Base-by-base conservation (phyloP, 2,329 filamentous ascomycete species). In the Byssochlamys sp. region DNA sequence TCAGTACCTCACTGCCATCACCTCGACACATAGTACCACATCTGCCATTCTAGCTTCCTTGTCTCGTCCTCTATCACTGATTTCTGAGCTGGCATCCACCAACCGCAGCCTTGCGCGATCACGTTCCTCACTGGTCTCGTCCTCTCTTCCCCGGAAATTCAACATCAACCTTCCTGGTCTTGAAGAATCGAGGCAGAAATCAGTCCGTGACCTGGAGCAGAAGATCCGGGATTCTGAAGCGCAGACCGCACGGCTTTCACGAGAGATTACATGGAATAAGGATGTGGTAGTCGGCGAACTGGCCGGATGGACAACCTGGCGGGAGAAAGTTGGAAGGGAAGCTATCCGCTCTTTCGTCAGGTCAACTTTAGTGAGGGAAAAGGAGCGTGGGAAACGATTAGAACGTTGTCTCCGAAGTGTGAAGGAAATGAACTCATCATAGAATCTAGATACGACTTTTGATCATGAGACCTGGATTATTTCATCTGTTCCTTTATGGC, bases 301-400 rank as follows among this genome's bases (percentile, higher is more conserved):
- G 57, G 94, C 94, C 0, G 91, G 89, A 14, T 99, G 94, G 90
- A 91, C 96, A 67, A 90, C 95, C 48, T 84, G 91, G 76, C 85
- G 95, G 67, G 89, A 90, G 63, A 84, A 83, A 66, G 84, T 89
- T 75, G 91, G 89, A 1, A 79, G 85, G 60, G 82, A 82, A 58
- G 89, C 90, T 28, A 82, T 96, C 60, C 84, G 81, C 62, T 85
- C 90, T 52, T 83, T 95, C 64, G 92, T 89, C 19, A 82, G 80
- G 67, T 84, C 84, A 31, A 91, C 91, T 81, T 78, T 97, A 27
- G 83, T 96, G 3, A 81, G 83, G 55, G 94, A 99, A 75, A 83
- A 82, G 62, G 88, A 89, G 68, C 82, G 89, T 63, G 75, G 96
- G 62, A 90, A 90, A 64, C 86, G 88, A 24, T 86, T 99, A 80